Evolutionary conservation across 23 red algal species (phyloP).

Genomic region (Gracilaria caudata): DNA sequence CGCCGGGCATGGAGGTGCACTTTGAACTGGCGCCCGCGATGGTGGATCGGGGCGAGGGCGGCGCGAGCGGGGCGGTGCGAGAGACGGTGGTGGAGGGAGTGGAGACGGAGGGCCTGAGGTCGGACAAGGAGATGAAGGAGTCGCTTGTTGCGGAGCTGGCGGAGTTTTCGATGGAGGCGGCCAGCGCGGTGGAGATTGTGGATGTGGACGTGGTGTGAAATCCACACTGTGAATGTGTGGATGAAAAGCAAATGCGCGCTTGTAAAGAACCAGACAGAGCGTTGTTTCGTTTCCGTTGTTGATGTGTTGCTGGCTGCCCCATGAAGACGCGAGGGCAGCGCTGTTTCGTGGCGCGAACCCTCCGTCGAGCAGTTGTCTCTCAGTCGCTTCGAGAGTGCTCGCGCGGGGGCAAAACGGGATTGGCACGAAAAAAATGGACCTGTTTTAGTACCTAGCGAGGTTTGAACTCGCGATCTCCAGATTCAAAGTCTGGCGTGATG

Average conservation of each 20-base stretch:
- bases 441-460: constrained; percentile 53
- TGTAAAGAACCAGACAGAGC: too few species aligned
- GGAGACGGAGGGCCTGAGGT: not conserved
- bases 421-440: not conserved
- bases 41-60: constrained; percentile 1
- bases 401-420: too few species aligned
- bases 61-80: not conserved
- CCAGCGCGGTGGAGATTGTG: constrained; percentile 66
- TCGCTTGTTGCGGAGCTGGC: constrained; percentile 67
- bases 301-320: too few species aligned
- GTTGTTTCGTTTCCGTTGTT: too few species aligned
- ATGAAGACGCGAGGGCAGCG: too few species aligned
- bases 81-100: not conserved
- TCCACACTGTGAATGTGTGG: not conserved
- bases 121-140: constrained; percentile 22
- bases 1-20: constrained; percentile 77
- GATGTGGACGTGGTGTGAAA: constrained; percentile 31
- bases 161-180: constrained; percentile 67
- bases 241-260: too few species aligned
- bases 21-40: constrained; percentile 60
- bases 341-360: too few species aligned
- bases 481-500: constrained; percentile 76
- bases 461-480: constrained; percentile 74
- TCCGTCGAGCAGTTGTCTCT: too few species aligned
- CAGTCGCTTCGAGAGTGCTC: too few species aligned